These are phyloP conservation scores for Naematelia aurantialba DNA, from an alignment of 768 basidiomycete species.

Conservation along the genomic window DNA sequence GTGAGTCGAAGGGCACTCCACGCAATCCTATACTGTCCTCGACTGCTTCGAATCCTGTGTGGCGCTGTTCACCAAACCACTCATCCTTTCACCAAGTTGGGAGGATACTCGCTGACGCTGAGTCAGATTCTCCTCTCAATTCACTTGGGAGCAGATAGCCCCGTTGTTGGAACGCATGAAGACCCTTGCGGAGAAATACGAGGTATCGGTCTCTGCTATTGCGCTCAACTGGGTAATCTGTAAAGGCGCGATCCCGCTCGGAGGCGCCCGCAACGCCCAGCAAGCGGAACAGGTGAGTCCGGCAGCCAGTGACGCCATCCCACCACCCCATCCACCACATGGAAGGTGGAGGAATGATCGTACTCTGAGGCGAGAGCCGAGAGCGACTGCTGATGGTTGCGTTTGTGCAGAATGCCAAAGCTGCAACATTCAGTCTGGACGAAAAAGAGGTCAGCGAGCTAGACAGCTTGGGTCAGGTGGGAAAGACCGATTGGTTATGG, in stretches of 20 bases:
- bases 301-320: too few relatives aligned
- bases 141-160: slow-evolving; percentile 45
- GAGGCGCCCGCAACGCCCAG: slow-evolving; percentile 45
- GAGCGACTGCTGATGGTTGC: neutral
- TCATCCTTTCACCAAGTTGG: too few relatives aligned
- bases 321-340: too few relatives aligned
- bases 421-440: slow-evolving; percentile 37
- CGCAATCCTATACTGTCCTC: too few relatives aligned
- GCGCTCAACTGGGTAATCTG: slow-evolving; percentile 50
- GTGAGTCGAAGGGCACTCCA: too few relatives aligned
- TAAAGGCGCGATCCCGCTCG: slow-evolving; percentile 49
- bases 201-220: slow-evolving; percentile 44
- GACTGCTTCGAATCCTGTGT: too few relatives aligned
- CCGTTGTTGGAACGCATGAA: slow-evolving; percentile 43
- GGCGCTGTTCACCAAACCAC: too few relatives aligned
- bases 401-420: slow-evolving; percentile 38
- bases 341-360: too few relatives aligned
- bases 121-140: slow-evolving; percentile 6
- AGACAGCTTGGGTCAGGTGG: slow-evolving; percentile 30
- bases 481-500: slow-evolving; percentile 27
- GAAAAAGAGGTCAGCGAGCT: slow-evolving; percentile 35
- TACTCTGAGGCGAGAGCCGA: too few relatives aligned
- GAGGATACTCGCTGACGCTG: neutral
- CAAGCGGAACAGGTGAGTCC: slow-evolving; percentile 42
- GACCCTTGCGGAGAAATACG: slow-evolving; percentile 37